Evolutionary conservation across 345 rosid genomes (phyloP), one percentile per base, ranked within the genome.

Genomic region (Populus euphratica): DNA sequence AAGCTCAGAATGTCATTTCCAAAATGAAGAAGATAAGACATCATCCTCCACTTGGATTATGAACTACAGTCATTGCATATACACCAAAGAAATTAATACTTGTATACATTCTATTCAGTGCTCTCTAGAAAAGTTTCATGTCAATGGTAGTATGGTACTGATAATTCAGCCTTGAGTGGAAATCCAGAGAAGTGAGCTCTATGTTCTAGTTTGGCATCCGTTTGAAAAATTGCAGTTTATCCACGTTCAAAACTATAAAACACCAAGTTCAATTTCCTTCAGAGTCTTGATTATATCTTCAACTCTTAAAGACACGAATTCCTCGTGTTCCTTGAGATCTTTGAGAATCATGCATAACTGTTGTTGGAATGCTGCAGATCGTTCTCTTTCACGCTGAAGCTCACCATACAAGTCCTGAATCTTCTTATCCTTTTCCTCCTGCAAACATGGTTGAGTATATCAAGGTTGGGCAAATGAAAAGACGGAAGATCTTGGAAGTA

Each of bases 351-450:
- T 56, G 52, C 3, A 43, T 71, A 86, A 74, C 56, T 86, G 86
- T 31, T 78, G 81, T 21, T 47, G 84, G 73, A 82, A 27, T 39
- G 59, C 79, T 23, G 84, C 76, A 50, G 83, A 80, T 43, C 72
- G 68, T 52, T 82, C 78, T 78, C 72, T 82, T 80, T 81, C 85
- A 7, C 2, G 67, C 68, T 76, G 82, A 71, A 86, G 82, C 70
- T 86, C 84, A 17, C 80, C 56, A 39, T 38, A 76, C 59, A 86
- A 68, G 71, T 82, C 84, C 84, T 69, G 83, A 59, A 82, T 86
- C 81, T 80, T 80, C 80, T 71, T 78, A 70, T 80, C 84, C 54
- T 84, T 84, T 75, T 86, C 85, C 78, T 84, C 84, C 87, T 84
- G 86, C 76, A 52, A 70, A 47, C 18, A 67, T 50, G 36, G 65